These are phyloP conservation scores for Vigna mungo DNA, from an alignment of 306 rosid species.

Conservation along the genomic window DNA sequence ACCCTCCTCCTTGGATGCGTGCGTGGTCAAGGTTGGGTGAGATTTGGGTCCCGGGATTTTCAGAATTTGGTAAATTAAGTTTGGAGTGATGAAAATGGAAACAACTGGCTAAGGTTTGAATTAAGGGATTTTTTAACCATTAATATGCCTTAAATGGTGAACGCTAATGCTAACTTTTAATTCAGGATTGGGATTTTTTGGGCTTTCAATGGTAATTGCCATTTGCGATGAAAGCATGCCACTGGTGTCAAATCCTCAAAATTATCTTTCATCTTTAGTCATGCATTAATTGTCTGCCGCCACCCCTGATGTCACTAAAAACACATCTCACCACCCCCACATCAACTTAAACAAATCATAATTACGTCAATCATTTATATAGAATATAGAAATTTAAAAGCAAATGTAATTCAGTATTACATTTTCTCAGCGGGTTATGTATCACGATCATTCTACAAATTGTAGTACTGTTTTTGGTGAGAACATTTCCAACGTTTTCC, in stretches of 20 bases:
- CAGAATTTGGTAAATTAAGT: not conserved
- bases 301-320: not conserved
- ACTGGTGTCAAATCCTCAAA: not conserved
- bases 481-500: not conserved
- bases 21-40: not conserved
- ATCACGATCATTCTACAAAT: constrained; percentile 33
- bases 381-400: not conserved
- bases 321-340: not conserved
- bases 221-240: not conserved
- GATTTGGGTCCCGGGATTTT: constrained; percentile 9
- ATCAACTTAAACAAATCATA: not conserved
- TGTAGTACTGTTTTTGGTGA: constrained; percentile 19
- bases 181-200: not conserved
- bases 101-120: not conserved
- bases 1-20: constrained; percentile 44
- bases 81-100: not conserved
- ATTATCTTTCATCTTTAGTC: not conserved
- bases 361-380: not conserved
- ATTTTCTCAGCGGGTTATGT: constrained; percentile 22
- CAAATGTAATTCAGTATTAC: not conserved
- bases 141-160: not conserved
- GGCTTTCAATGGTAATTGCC: constrained; percentile 12
- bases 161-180: not conserved
- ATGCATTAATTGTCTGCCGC: not conserved
- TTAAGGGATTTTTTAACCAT: not conserved